Percentiles rank a stretch among this genome's conserved stretches.
Evolutionary conservation across 257 asterid genomes (phyloP).

Genomic region (Henckelia pumila): DNA sequence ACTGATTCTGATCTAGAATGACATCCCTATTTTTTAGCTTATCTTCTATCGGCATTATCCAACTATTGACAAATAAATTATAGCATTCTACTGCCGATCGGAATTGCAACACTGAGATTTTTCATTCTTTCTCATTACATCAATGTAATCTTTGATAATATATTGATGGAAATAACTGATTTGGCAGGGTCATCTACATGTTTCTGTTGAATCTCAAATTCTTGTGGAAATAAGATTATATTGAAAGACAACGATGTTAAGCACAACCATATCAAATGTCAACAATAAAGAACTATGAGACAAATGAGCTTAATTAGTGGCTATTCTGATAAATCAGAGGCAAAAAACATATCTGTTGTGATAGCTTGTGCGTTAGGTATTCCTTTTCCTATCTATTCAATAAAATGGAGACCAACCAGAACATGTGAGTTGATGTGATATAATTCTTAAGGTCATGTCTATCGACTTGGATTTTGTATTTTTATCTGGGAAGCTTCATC

Average conservation of each 20-base stretch:
- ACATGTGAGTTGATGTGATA: no score
- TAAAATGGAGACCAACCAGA: no score
- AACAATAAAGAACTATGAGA: background rate
- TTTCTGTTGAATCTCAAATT: conserved; percentile 9
- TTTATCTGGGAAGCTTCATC: no score
- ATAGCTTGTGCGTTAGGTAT: no score
- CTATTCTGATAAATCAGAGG: no score
- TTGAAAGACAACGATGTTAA: background rate
- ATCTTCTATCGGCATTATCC: background rate
- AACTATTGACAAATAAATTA: background rate
- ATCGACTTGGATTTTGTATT: no score
- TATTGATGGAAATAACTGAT: background rate
- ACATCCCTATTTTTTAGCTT: background rate
- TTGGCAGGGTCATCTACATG: background rate
- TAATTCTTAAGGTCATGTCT: no score
- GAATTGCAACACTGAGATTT: background rate
- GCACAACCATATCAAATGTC: background rate
- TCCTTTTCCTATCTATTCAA: no score
- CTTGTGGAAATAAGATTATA: background rate
- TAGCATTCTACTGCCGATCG: background rate
- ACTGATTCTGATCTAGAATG: background rate
- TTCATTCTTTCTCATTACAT: background rate
- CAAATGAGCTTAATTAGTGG: background rate
- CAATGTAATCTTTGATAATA: background rate
- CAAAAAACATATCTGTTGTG: no score